A percentile compares a stretch with the other conserved stretches of the same genome.
phyloP scores from a whole-genome alignment of 306 rosid genomes.

The Prinsepia uniflora region DNA sequence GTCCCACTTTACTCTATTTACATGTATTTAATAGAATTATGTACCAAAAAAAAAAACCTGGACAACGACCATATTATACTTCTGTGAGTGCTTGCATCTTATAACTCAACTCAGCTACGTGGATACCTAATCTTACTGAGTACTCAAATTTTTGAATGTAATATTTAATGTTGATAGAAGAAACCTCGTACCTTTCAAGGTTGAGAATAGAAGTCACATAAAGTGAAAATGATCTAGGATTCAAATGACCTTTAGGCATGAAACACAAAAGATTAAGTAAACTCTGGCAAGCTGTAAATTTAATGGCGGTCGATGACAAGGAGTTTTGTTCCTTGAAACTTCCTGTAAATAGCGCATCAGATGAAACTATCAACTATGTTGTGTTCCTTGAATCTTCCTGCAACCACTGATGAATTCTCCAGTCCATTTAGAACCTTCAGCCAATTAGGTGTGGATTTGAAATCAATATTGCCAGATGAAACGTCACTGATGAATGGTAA shows the following conservation, averaged over 20 bases:
- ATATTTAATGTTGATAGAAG: slow-evolving; percentile 23
- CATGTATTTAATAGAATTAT: not conserved
- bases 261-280: slow-evolving; percentile 60
- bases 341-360: slow-evolving; percentile 30
- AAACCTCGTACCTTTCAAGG: slow-evolving; percentile 65
- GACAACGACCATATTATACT: not conserved
- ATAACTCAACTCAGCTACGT: not conserved
- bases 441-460: slow-evolving; percentile 59
- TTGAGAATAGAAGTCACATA: slow-evolving; percentile 56
- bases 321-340: slow-evolving; percentile 31
- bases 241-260: slow-evolving; percentile 48
- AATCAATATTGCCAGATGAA: slow-evolving; percentile 32
- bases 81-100: not conserved
- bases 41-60: not conserved
- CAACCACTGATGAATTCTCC: slow-evolving; percentile 30
- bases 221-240: slow-evolving; percentile 48
- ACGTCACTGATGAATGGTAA: slow-evolving; percentile 31
- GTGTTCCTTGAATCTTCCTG: slow-evolving; percentile 21
- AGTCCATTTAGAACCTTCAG: slow-evolving; percentile 42
- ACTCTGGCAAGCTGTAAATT: slow-evolving; percentile 50
- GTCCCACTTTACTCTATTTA: not conserved
- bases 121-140: not conserved
- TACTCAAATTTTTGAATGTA: not conserved
- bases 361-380: slow-evolving; percentile 25
- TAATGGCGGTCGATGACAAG: slow-evolving; percentile 22